Evolutionary conservation across 2,329 filamentous ascomycete species (phyloP).

Genomic region (Capronia coronata): DNA sequence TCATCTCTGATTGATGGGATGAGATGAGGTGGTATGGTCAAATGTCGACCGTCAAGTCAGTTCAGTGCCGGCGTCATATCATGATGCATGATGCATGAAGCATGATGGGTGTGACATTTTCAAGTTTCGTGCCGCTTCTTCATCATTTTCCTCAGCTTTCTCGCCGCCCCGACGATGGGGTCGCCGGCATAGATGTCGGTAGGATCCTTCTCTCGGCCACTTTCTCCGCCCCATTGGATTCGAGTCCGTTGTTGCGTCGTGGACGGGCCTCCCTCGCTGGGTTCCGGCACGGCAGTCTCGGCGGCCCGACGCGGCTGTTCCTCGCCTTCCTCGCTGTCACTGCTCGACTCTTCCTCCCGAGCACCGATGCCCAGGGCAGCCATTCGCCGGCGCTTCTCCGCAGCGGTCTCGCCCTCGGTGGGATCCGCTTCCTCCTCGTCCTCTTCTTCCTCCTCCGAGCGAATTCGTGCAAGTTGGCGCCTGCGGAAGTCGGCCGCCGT

Average conservation of each 20-base stretch:
- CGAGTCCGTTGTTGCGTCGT: constrained; percentile 29
- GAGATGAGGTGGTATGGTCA: too few relatives aligned
- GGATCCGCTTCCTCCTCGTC: constrained; percentile 31
- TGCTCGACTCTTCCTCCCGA: constrained; percentile 25
- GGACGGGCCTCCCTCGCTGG: constrained; percentile 15
- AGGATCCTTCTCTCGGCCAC: constrained; percentile 30
- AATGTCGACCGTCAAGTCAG: too few relatives aligned
- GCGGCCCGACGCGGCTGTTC: constrained; percentile 21
- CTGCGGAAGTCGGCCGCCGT: constrained; percentile 36
- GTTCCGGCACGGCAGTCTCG: constrained; percentile 23
- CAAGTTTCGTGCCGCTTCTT: constrained; percentile 11
- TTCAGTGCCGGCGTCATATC: too few relatives aligned
- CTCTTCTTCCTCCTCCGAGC: constrained; percentile 23
- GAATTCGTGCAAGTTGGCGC: constrained; percentile 32
- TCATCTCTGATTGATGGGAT: too few relatives aligned
- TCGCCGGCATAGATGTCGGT: constrained; percentile 22
- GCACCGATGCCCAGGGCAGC: constrained; percentile 36
- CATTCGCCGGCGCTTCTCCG: constrained; percentile 42
- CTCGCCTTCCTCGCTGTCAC: constrained; percentile 29
- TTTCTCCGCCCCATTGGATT: constrained; percentile 41
- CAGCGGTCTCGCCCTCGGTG: constrained; percentile 35
- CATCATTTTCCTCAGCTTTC: constrained; percentile 20
- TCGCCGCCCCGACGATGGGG: constrained; percentile 20
- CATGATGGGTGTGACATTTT: too few relatives aligned
- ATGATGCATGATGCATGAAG: too few relatives aligned